Evolutionary conservation across 1,139 yeast genomes (phyloP), one percentile per base, ranked within the genome.

Genomic region (Yamadazyma buinensis): DNA sequence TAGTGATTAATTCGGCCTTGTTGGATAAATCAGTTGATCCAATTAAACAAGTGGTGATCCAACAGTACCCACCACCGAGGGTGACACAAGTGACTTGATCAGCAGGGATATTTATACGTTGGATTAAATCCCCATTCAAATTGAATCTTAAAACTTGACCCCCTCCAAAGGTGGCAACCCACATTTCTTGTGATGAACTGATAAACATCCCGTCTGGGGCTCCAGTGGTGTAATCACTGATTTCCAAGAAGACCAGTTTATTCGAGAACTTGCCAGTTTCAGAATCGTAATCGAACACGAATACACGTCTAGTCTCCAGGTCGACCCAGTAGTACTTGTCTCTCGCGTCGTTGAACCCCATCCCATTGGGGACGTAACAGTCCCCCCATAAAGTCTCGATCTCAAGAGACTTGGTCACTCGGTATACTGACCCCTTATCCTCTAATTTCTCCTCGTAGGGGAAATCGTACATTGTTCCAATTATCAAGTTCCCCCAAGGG

Each of bases 191-290:
- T 31, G 75, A 69, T 8, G 59, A 57, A 33, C 85, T 78, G 43
- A 84, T 61, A 15, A 80, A 68, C 46, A 84, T 67, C 23, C 97
- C 97, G 56, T 90, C 97, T 0, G 97, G 95, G 49, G 78, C 92
- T 2, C 82, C 68, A 27, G 57, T 58, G 7, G 7, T 5, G 7
- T 5, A 5, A 5, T 5, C 7, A 5, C 7, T 17, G 23, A 72
- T 49, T 28, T 72, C 60, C 29, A 80, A 60, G 44, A 70, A 72
- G 15, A 57, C 52, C 13, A 56, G 49, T 36, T 72, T 69, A 50
- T 77, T 71, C 23, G 67, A 43, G 30, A 80, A 54, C 13, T 51
- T 52, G 28, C 77, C 78, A 3, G 70, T 57, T 12, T 52, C 59
- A 25, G 53, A 43, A 50, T 82, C 77, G 50, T 75, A 81, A 52